Base-by-base conservation (phyloP, 2,329 filamentous ascomycete species). In the Cadophora sp. region DNA sequence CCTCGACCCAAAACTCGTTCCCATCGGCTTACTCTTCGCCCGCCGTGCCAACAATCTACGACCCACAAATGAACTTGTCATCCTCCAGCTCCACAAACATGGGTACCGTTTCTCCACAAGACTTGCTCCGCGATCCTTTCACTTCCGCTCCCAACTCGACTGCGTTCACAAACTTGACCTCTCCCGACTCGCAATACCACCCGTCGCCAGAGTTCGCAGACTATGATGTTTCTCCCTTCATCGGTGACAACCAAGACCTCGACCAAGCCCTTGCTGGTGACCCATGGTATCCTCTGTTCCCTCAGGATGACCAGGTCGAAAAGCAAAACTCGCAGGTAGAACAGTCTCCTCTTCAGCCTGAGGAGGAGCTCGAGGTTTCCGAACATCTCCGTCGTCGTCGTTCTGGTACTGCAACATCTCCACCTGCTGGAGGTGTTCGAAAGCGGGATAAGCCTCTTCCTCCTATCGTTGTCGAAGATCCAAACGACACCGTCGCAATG, bases 21-120 rank as follows among this genome's bases (percentile, higher is more conserved):
- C 60, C 67, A 41, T 75, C 75, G 62, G 70, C 73, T 36, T 77
- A 73, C 65, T 75, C 72, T 68, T 76, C 76, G 11, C 75, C 75
- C 27, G 75, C 74, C 53, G 72, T 77, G 58, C 78, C 81, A 56
- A 80, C 79, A 41, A 80, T 81, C 59, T 86, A 86, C 78, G 87
- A 88, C 73, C 77, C 84, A 72, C 79, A 74, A 67, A 82, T 70
- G 64, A 74, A 75, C 64, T 50, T 72, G 20, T 74, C 73, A 51
- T 72, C 73, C 1, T 80, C 80, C 47, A 84, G 83, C 78, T 82
- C 84, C 62, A 79, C 80, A 76, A 85, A 87, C 77, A 76, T 88
- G 76, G 87, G 85, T 74, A 97, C 94, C 50, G 87, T 97, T 69
- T 97, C 94, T 69, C 94, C 94, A 22, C 90, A 92, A 79, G 93